Percentiles rank a stretch among this genome's conserved stretches.
Evolutionary conservation across 306 rosid genomes (phyloP).

Genomic region (Rosa lucieae): DNA sequence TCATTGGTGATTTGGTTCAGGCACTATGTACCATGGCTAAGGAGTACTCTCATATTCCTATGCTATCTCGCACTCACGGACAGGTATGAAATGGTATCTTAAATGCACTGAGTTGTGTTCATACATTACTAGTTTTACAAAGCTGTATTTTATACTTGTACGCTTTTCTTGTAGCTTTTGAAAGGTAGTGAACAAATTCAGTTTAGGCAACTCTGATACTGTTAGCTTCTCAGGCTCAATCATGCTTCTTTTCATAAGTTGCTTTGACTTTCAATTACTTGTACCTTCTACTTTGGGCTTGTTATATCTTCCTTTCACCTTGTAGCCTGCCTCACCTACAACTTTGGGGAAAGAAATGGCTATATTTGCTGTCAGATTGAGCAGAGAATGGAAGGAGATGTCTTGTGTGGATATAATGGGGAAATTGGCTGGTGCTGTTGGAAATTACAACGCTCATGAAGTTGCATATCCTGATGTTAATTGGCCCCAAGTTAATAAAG

Average conservation of each 20-base stretch:
- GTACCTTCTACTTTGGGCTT: background rate
- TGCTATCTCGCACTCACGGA: conserved; percentile 94
- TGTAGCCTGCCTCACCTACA: conserved; percentile 76
- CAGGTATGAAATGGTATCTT: conserved; percentile 38
- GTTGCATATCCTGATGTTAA: conserved; percentile 54
- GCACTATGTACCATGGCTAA: conserved; percentile 61
- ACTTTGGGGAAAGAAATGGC: conserved; percentile 98
- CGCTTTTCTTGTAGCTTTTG: background rate
- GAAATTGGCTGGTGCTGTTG: conserved; percentile 96
- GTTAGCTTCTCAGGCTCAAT: background rate
- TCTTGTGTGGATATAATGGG: conserved; percentile 72
- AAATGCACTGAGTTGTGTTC: background rate
- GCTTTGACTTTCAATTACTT: no score
- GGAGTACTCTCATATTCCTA: conserved; percentile 63
- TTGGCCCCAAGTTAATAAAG: conserved; percentile 56
- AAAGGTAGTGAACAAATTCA: background rate
- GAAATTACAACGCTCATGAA: conserved; percentile 90
- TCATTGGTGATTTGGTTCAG: conserved; percentile 57
- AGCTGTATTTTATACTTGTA: background rate
- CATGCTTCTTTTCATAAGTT: background rate
- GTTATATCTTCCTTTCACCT: background rate
- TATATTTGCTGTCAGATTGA: conserved; percentile 75
- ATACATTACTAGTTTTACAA: background rate
- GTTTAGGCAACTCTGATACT: background rate
- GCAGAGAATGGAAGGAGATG: conserved; percentile 67